Percentiles rank a stretch among this genome's conserved stretches.
phyloP scores from a whole-genome alignment of 495 filamentous ascomycete species.

The Amniculicola lignicola region DNA sequence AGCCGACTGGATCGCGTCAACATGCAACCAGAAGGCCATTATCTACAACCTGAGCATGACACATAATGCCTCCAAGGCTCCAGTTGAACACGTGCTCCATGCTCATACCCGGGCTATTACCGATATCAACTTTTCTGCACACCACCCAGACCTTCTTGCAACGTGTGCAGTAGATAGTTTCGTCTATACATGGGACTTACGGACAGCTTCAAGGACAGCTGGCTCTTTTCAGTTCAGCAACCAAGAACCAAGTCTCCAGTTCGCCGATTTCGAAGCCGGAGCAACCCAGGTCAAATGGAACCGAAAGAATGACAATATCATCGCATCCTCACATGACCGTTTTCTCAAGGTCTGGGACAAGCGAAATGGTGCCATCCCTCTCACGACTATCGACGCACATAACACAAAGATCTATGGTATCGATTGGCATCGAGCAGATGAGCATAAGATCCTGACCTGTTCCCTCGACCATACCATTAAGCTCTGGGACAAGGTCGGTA shows the following conservation, averaged over 20 bases:
- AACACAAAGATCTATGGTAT: slow-evolving; percentile 95
- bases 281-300: slow-evolving; percentile 97
- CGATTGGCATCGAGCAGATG: slow-evolving; percentile 81
- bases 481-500: slow-evolving; percentile 78
- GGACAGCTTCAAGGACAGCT: slow-evolving; percentile 67
- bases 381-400: slow-evolving; percentile 83
- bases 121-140: slow-evolving; percentile 94
- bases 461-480: slow-evolving; percentile 91
- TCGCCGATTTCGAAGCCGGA: slow-evolving; percentile 92
- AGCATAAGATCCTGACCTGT: slow-evolving; percentile 74
- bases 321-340: slow-evolving; percentile 87
- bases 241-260: slow-evolving; percentile 39
- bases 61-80: slow-evolving; percentile 57
- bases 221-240: slow-evolving; percentile 50
- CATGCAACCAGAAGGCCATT: slow-evolving; percentile 89
- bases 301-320: slow-evolving; percentile 74
- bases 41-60: slow-evolving; percentile 88
- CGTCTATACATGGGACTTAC: slow-evolving; percentile 89
- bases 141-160: slow-evolving; percentile 82
- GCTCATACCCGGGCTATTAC: slow-evolving; percentile 88
- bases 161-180: slow-evolving; percentile 93
- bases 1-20: slow-evolving; percentile 90
- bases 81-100: slow-evolving; percentile 86
- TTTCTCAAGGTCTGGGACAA: slow-evolving; percentile 89
- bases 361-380: slow-evolving; percentile 70